Base-by-base conservation (phyloP, 495 filamentous ascomycete species). In the Platismatia glauca region DNA sequence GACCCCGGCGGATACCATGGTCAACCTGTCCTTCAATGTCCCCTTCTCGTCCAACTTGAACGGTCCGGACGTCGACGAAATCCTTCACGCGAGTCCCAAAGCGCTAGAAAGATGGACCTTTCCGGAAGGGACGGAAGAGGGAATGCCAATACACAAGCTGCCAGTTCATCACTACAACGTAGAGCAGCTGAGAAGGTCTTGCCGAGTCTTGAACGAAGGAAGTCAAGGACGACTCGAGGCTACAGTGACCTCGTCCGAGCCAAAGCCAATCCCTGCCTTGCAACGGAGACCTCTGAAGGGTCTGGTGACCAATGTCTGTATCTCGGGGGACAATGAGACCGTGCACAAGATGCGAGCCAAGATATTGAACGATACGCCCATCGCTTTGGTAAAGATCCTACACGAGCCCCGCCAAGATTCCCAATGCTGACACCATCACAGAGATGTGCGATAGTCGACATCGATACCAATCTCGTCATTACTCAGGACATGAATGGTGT, bases 61-160 rank as follows among this genome's bases (percentile, higher is more conserved):
- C 64, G 94, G 95, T 34, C 94, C 94, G 67, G 89, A 96, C 66
- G 83, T 84, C 68, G 89, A 95, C 70, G 91, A 97, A 73, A 89
- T 97, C 66, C 78, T 97, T 57, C 89, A 96, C 75, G 91, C 91
- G 64, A 95, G 85, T 63, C 81, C 84, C 61, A 86, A 86, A 60
- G 91, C 91, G 46, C 82, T 93, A 15, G 83, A 88, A 62, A 86
- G 88, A 67, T 98, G 94, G 94, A 90, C 89, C 29, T 91, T 95
- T 72, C 87, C 95, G 62, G 89, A 89, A 71, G 90, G 87, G 64
- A 87, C 85, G 55, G 84, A 89, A 58, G 89, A 94, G 68, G 88
- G 90, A 66, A 84, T 87, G 27, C 86, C 89, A 6, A 85, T 89
- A 37, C 84, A 94, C 76, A 86, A 92, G 68, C 79, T 98, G 34